A percentile compares a stretch with the other conserved stretches of the same genome.
These are phyloP conservation scores for Dactylorhiza incarnata DNA, from an alignment of 106 monocot species.

Conservation along the genomic window DNA sequence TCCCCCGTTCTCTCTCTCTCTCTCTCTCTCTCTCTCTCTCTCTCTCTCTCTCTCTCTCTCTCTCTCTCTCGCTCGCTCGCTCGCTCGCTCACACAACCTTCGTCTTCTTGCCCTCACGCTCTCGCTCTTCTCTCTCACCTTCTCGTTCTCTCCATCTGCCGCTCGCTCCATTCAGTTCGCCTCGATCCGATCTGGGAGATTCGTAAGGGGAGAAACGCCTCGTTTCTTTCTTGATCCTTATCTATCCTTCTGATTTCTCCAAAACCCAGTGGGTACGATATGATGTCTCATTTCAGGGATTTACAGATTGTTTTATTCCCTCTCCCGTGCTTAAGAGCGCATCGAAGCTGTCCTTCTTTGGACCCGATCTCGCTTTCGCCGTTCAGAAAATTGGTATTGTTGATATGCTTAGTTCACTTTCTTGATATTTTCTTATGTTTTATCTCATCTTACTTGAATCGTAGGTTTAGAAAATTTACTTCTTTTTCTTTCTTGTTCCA, in stretches of 20 bases:
- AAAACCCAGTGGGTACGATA: not conserved
- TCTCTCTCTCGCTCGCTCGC: not conserved
- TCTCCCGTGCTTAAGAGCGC: conserved; percentile 28
- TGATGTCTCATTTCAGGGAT: conserved; percentile 1
- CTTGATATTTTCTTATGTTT: conserved; percentile 4
- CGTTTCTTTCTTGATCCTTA: not conserved
- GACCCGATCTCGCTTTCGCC: conserved; percentile 23
- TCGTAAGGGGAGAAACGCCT: not conserved
- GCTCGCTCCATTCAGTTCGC: no score
- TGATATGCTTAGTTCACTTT: not conserved
- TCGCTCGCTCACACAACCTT: not conserved
- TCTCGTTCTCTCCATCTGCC: not conserved
- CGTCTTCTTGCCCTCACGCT: not conserved
- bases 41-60: conserved; percentile 5
- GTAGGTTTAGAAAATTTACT: not conserved
- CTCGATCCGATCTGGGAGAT: not conserved
- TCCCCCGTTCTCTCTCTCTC: no score
- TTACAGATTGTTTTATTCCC: conserved; percentile 20
- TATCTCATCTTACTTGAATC: not conserved
- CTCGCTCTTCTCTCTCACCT: not conserved
- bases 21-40: conserved; percentile 27
- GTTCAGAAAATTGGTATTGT: conserved; percentile 44
- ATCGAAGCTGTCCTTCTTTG: conserved; percentile 3
- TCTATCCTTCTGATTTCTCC: not conserved
- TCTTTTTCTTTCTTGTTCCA: not conserved